Percentiles rank a stretch among this genome's conserved stretches.
Conservation (phyloP, 1,139 yeast genomes). For the Taphrina pruni region DNA sequence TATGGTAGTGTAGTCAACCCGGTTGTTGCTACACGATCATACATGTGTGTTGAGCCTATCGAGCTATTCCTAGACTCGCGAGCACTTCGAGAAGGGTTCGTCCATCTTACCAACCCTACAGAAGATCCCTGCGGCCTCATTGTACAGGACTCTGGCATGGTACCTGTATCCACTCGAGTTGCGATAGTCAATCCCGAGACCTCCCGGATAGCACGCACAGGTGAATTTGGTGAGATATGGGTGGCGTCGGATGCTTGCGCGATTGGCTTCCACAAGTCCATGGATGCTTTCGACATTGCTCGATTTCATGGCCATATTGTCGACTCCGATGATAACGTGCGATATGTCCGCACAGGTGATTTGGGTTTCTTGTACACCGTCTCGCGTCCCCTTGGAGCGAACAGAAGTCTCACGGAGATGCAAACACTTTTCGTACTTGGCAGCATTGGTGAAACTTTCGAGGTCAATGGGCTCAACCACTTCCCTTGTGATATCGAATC, state of each 20-base stretch:
- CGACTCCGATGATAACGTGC: slow-evolving; percentile 67
- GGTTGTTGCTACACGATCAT: slow-evolving; percentile 81
- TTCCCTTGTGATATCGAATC: slow-evolving; percentile 84
- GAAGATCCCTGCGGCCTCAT: slow-evolving; percentile 62
- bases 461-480: slow-evolving; percentile 86
- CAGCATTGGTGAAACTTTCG: slow-evolving; percentile 84
- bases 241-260: slow-evolving; percentile 87
- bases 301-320: slow-evolving; percentile 65
- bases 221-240: slow-evolving; percentile 99
- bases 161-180: slow-evolving; percentile 90
- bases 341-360: slow-evolving; percentile 88
- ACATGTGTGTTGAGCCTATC: slow-evolving; percentile 86
- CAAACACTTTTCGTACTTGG: slow-evolving; percentile 89
- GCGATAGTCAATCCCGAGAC: slow-evolving; percentile 97
- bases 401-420: slow-evolving; percentile 60
- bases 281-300: slow-evolving; percentile 54
- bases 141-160: slow-evolving; percentile 94
- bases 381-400: slow-evolving; percentile 55
- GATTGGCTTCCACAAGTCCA: slow-evolving; percentile 63
- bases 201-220: slow-evolving; percentile 72
- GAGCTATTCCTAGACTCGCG: slow-evolving; percentile 86
- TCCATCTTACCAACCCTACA: slow-evolving; percentile 75
- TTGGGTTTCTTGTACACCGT: slow-evolving; percentile 87
- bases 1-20: slow-evolving; percentile 84
- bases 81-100: slow-evolving; percentile 84